Base-by-base conservation (phyloP, 495 filamentous ascomycete genomes). In the Jackrogersella multiformis region DNA sequence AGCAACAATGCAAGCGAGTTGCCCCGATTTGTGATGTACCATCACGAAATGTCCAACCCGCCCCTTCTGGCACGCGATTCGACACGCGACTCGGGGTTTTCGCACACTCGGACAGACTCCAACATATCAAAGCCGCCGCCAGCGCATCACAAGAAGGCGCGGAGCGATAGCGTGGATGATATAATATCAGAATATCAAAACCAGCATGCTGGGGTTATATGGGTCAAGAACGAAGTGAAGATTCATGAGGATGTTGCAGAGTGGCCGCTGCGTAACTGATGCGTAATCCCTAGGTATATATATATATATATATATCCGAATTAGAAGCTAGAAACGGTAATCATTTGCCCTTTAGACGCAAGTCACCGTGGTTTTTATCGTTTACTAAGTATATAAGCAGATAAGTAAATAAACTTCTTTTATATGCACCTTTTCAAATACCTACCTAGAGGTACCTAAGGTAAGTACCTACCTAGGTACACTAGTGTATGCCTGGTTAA, bases 101-200 rank as follows among this genome's bases (percentile, higher is more conserved):
- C 66, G 1, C 57, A 70, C 16, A 20, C 48, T 18, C 56, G 46
- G 13, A 44, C 30, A 20, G 53, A 39, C 20, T 59, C 42, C 16
- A 60, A 39, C 16, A 10, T 71, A 23, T 57, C 56, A 23, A 69
- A 51, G 15, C 73, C 70, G 15, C 57, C 61, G 8, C 60, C 39
- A 13, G 57, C 48, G 20, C 65, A 72, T 12, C 65, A 72, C 12
- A 61, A 8, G 0, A 67, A 64, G 26, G 26, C 34, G 0, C 56
- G 67, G 1, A 70, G 57, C 16, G 72, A 77, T 24, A 78, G 73
- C 28, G 62, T 77, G 15, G 75, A 78, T n/a, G 72, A 76, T 18
- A 77, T 75, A 16, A 7, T 78, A 35, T 75, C 72, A 4, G 57
- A 74, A 0, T 77, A 77, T 28, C 41, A 72, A 21, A 68, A 59